Base-by-base conservation (phyloP, 2,329 filamentous ascomycete genomes). In the Fusarium chuoi region DNA sequence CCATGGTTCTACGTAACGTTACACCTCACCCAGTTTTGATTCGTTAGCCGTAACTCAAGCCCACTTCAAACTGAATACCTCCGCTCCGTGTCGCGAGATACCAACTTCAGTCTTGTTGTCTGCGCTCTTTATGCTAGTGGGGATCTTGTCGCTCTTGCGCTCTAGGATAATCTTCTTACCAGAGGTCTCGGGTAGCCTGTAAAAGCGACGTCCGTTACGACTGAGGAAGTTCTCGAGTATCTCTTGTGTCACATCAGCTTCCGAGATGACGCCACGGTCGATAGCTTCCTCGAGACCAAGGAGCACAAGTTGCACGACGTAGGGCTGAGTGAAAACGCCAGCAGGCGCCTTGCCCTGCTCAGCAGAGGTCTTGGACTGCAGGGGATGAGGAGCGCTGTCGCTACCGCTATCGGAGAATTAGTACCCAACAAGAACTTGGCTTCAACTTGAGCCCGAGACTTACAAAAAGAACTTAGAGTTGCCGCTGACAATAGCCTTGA, bases 301-400 rank as follows among this genome's bases (percentile, higher is more conserved):
- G 30, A 94, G 83, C 52, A 94, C 91, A 54, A 91, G 86, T 62
- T 90, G 90, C 5, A 90, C 86, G 0, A 90, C 90, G 79, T 91
- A 91, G 8, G 92, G 91, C 83, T 96, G 93, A 3, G 93, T 95
- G 81, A 94, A 96, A 48, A 95, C 93, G 9, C 93, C 93, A 0
- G 93, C 93, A 1, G 92, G 89, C 2, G 91, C 88, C 79, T 85
- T 87, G 54, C 85, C 86, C 56, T 84, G 87, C 59, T 79, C 78
- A 12, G 79, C 81, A 24, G 77, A 77, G 2, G 79, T 86, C 83
- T 94, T 94, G 68, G 88, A 87, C n/a, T 80, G 79, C 8, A 89
- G 83, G 17, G 88, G 87, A 79, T 94, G 92, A 41, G 91, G 91
- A 49, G 91, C 91, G 11, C 87, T 90, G 77, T 93, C 91, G 33